Base-by-base conservation (phyloP, 306 rosid genomes). In the Vigna mungo region DNA sequence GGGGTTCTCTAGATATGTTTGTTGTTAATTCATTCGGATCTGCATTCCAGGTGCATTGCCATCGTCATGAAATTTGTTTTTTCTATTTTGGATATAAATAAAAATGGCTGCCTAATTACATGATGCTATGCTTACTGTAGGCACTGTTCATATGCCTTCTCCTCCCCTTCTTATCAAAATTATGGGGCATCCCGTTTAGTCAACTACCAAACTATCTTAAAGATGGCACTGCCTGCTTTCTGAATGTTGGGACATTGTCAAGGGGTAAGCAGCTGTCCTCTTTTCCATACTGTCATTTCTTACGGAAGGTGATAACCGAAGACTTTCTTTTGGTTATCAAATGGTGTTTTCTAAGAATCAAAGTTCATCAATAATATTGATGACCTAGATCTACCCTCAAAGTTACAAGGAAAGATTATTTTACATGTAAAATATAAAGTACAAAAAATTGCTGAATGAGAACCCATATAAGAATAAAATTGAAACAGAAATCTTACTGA, bases 11-110 rank as follows among this genome's bases (percentile, higher is more conserved):
- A n/a, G 98, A 93, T 81, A 83, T 93, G 71, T 93, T 93, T 85
- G 93, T 91, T 37, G 96, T 93, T 74, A 93, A 91, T 91, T 91
- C 98, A 59, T 93, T 85, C 20, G 98, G 98, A 78, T 93, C 97
- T 78, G 97, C 93, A 72, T 93, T 87, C 87, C 97, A 93, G 83
- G 98, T 93, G 80, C 60, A 90, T 75, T 48, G 78, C 71, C 49
- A 62, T 37, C 21, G 52, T 81, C 56, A 21, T 53, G 51, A 69
- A 25, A 49, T 71, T 68, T 55, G 41, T 74, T 66, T 27, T 30
- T 30, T 30, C 34, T 13, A 46, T n/a, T 73, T n/a, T 51, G 4
- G n/a, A 49, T 46, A 23, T 53, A 25, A 41, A 34, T 75, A 34
- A 13, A 34, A 71, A 64, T 32, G 51, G 76, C 58, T 25, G 63